A percentile compares a stretch with the other conserved stretches of the same genome.
phyloP scores from a whole-genome alignment of 495 filamentous ascomycete genomes.

The Hypoxylon fragiforme region DNA sequence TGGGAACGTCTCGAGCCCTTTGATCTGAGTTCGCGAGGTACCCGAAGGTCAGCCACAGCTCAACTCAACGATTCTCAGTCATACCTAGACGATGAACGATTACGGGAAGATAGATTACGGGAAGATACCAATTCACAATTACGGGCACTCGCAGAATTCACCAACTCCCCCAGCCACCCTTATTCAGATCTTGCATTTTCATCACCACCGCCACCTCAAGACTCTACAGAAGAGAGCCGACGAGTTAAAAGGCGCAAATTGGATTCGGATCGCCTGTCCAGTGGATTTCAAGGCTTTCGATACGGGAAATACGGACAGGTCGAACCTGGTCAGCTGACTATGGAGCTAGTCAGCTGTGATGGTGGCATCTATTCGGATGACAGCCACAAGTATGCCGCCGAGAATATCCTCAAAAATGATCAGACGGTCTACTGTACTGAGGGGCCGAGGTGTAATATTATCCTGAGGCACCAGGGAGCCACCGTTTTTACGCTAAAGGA shows the following conservation, averaged over 20 bases:
- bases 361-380: constrained; percentile 73
- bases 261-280: constrained; percentile 60
- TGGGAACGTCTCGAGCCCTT: constrained; percentile 22
- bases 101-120: constrained; percentile 46
- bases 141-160: constrained; percentile 51
- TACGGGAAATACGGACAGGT: constrained; percentile 86
- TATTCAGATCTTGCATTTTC: constrained; percentile 29
- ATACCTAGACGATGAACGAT: constrained; percentile 37
- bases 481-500: constrained; percentile 80
- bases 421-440: constrained; percentile 86
- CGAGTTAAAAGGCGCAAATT: constrained; percentile 75
- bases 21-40: constrained; percentile 15
- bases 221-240: constrained; percentile 50
- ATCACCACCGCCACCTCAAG: constrained; percentile 35
- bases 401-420: constrained; percentile 84
- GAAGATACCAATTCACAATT: constrained; percentile 50
- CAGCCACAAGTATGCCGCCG: constrained; percentile 63
- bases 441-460: constrained; percentile 77
- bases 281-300: constrained; percentile 61
- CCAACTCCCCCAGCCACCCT: constrained; percentile 39
- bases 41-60: constrained; percentile 13
- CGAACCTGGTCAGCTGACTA: constrained; percentile 73
- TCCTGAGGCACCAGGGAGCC: constrained; percentile 76
- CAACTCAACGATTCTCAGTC: constrained; percentile 11
- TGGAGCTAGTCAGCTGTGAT: constrained; percentile 89